Base-by-base conservation (phyloP, 73 alveolate genomes). In the Paramecium pentaurelia region DNA sequence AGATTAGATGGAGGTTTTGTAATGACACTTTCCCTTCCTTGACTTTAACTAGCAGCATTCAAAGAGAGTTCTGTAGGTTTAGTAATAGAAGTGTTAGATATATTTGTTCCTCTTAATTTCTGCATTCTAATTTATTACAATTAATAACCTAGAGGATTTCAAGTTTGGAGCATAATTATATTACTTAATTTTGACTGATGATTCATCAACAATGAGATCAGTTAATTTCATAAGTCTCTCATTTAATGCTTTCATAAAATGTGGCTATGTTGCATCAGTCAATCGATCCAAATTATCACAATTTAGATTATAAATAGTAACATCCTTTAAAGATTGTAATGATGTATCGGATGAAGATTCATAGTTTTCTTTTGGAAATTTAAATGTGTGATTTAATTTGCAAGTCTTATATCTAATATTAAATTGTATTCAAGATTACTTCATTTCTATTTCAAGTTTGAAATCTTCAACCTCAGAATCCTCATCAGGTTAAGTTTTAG, bases 401-500 rank as follows among this genome's bases (percentile, higher is more conserved):
- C 91, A 80, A 40, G 22, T 42, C 47, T 47, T 80, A 80, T 1
- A 80, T 80, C 91, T 80, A 32, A 4, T 18, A 47, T 18, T 36
- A 22, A 12, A 80, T 80, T 16, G 32, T 5, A 54, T 54, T 54
- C 34, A 16, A 20, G 28, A 45, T 14, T 80, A 80, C 91, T 80
- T 80, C 58, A 32, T 25, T 80, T 80, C 91, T 42, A 80, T 80
- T 49, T 80, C 91, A 1, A 45, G 32, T 47, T 80, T 80, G 75
- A 80, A 80, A 80, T 80, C 91, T 36, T 80, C 91, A 42, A 80
- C 91, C 18, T 80, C 91, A n/a, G 91, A 80, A 80, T 80, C 91
- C 30, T 80, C 91, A 80, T 80, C 91, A 32, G 91, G 91, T 11
- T 80, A 22, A 45, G 91, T 80, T 80, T 80, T 80, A 20, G 91